Evolutionary conservation across 208 protist genomes (phyloP).

Genomic region (Trichomonas gallinae): DNA sequence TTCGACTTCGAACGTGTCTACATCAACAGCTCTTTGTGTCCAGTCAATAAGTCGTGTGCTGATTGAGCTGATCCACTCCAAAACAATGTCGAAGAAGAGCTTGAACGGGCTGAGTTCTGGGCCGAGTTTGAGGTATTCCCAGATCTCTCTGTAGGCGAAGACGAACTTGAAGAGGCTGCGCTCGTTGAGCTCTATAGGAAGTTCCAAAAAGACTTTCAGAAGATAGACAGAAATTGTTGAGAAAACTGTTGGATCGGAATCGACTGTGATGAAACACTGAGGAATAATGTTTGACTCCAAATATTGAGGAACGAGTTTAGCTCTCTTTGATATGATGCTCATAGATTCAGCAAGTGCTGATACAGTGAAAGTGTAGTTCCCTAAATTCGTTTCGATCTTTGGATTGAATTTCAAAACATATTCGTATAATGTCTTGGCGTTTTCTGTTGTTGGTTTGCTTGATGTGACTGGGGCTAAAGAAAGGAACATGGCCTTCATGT

Average conservation of each 20-base stretch:
- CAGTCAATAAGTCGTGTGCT: background rate
- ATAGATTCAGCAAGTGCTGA: background rate
- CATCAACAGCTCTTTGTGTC: background rate
- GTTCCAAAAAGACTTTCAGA: background rate
- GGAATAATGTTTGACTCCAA: background rate
- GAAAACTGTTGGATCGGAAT: background rate
- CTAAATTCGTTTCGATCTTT: background rate
- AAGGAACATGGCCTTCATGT: background rate
- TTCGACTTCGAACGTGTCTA: background rate
- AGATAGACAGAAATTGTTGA: background rate
- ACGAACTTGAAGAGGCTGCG: background rate
- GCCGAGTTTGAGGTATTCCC: background rate
- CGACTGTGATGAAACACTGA: background rate
- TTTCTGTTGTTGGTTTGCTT: background rate
- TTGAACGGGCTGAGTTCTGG: background rate
- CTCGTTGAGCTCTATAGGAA: background rate
- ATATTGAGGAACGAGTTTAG: background rate
- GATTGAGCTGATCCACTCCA: background rate
- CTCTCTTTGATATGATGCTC: background rate
- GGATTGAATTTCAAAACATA: background rate
- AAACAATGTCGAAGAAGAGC: background rate
- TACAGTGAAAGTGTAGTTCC: background rate
- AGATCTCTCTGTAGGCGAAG: background rate
- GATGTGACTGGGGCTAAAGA: background rate
- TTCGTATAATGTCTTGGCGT: background rate